phyloP scores from a whole-genome alignment of 2,329 filamentous ascomycete genomes.

The Colletotrichum incanum region DNA sequence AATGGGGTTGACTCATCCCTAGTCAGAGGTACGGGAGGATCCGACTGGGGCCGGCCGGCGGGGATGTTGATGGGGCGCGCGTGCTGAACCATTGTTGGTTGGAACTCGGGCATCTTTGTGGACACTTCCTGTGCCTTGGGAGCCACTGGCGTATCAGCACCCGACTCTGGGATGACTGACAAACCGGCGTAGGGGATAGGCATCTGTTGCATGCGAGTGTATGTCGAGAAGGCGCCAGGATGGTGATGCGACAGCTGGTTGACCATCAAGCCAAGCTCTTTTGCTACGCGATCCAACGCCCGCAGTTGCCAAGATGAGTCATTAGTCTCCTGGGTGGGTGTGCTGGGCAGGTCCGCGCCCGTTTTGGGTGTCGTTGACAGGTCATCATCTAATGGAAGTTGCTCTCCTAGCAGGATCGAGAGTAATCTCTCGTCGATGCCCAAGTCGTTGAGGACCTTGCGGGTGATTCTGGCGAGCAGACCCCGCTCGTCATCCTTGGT shows the following conservation, averaged over 20 bases:
- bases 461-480: constrained; percentile 85
- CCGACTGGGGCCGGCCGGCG: constrained; percentile 47
- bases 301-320: constrained; percentile 79
- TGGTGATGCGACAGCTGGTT: constrained; percentile 85
- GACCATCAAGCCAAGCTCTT: constrained; percentile 87
- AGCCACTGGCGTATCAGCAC: constrained; percentile 48
- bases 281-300: constrained; percentile 86
- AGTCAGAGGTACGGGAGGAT: constrained; percentile 26
- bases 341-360: constrained; percentile 45
- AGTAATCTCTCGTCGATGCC: constrained; percentile 91
- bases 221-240: constrained; percentile 90
- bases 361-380: constrained; percentile 65
- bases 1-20: constrained; percentile 37
- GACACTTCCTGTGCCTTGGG: constrained; percentile 66
- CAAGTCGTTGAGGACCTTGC: constrained; percentile 88
- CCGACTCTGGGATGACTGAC: constrained; percentile 73
- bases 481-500: constrained; percentile 72
- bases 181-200: constrained; percentile 85
- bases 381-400: constrained; percentile 71
- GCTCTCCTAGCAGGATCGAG: constrained; percentile 89
- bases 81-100: constrained; percentile 61
- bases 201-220: constrained; percentile 75
- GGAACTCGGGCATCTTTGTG: constrained; percentile 61
- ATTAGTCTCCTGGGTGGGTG: constrained; percentile 51
- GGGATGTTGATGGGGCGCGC: constrained; percentile 57